These are phyloP conservation scores for Quercus engelmannii DNA, from an alignment of 306 rosid species.

Conservation along the genomic window DNA sequence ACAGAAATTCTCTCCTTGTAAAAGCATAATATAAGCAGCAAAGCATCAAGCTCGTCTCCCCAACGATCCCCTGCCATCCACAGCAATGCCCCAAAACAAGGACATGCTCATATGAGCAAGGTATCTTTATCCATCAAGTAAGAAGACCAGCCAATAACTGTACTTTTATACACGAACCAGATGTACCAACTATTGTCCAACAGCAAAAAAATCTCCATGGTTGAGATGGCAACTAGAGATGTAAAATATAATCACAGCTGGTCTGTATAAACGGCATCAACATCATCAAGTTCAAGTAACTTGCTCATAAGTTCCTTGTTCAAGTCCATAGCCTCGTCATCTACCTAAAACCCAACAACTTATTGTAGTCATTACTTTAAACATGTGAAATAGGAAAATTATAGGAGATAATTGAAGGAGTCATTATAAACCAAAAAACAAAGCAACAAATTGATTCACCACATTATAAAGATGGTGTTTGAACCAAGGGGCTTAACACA, in stretches of 20 bases:
- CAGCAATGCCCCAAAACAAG: not conserved
- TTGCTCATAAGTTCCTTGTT: slow-evolving; percentile 80
- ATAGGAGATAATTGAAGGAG: not conserved
- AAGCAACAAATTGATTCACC: not conserved
- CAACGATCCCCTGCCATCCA: not conserved
- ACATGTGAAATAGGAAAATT: not conserved
- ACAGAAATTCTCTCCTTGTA: not conserved
- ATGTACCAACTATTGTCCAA: not conserved
- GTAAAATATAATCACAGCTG: slow-evolving; percentile 48
- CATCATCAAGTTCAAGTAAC: slow-evolving; percentile 92
- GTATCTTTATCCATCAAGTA: not conserved
- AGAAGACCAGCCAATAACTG: not conserved
- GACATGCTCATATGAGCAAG: not conserved
- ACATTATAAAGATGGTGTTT: not conserved
- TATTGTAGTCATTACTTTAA: not conserved
- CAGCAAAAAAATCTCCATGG: slow-evolving; percentile 14
- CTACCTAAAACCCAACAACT: slow-evolving; percentile 58
- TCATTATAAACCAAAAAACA: not conserved
- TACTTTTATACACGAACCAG: not conserved
- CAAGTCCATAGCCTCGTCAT: slow-evolving; percentile 87
- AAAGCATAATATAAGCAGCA: not conserved
- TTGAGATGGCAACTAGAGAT: slow-evolving; percentile 22
- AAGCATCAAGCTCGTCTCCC: not conserved
- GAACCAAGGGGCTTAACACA: not conserved
- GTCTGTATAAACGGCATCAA: slow-evolving; percentile 91